phyloP scores from a whole-genome alignment of 352 stramenopile species.

The Lagenidium giganteum region DNA sequence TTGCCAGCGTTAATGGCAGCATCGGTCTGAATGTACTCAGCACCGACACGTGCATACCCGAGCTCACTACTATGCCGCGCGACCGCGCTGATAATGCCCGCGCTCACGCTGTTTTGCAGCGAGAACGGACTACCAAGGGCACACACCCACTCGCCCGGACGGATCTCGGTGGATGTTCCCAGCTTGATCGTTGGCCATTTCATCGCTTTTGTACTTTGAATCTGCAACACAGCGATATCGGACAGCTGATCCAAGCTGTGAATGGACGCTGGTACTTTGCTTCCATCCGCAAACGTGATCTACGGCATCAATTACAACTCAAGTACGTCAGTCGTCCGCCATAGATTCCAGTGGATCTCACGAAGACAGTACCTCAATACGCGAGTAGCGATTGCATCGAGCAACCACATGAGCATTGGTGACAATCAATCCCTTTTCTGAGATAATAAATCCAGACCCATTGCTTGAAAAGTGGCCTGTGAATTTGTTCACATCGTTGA shows the following conservation, averaged over 20 bases:
- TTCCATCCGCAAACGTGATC: slow-evolving; percentile 82
- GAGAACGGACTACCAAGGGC: slow-evolving; percentile 89
- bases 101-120: slow-evolving; percentile 89
- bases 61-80: slow-evolving; percentile 87
- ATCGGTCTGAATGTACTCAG: slow-evolving; percentile 93
- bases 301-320: slow-evolving; percentile 11
- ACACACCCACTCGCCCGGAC: slow-evolving; percentile 90
- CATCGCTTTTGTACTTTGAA: slow-evolving; percentile 47
- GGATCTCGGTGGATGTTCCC: slow-evolving; percentile 68
- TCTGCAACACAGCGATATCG: slow-evolving; percentile 89
- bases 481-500: not conserved
- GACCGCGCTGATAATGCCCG: slow-evolving; percentile 89
- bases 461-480: slow-evolving; percentile 69
- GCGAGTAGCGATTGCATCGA: slow-evolving; percentile 72
- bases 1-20: slow-evolving; percentile 93
- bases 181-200: slow-evolving; percentile 71
- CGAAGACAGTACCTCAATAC: slow-evolving; percentile 53
- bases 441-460: slow-evolving; percentile 92
- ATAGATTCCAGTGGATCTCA: not conserved
- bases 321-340: not conserved
- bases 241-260: slow-evolving; percentile 84
- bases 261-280: slow-evolving; percentile 68
- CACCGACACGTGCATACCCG: slow-evolving; percentile 69
- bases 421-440: slow-evolving; percentile 80
- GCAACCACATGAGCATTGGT: slow-evolving; percentile 92